Evolutionary conservation across 768 basidiomycete species (phyloP).

Genomic region (Calocybe gangraenosa): DNA sequence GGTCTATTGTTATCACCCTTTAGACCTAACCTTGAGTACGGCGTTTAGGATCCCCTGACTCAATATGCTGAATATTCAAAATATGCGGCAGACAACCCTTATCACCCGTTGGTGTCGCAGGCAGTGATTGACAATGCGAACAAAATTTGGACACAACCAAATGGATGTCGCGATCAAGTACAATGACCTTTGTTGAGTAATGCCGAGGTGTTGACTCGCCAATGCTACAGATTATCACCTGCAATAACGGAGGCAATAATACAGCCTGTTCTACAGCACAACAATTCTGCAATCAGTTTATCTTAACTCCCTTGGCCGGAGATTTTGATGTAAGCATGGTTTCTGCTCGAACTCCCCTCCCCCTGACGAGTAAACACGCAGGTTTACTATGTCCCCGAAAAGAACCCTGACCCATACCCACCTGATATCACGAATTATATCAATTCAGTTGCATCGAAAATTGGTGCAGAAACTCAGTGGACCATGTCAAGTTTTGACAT

Average conservation of each 20-base stretch:
- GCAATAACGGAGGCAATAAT: conserved; percentile 44
- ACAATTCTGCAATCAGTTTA: conserved; percentile 51
- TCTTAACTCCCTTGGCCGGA: conserved; percentile 51
- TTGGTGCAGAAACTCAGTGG: conserved; percentile 45
- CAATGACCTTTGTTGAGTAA: too few species aligned
- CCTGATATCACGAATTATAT: conserved; percentile 34
- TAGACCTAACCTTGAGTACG: too few species aligned
- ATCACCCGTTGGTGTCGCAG: conserved; percentile 47
- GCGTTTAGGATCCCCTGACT: conserved; percentile 31
- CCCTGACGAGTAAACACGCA: conserved; percentile 4
- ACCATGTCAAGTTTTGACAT: conserved; percentile 34
- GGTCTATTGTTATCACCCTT: conserved; percentile 5
- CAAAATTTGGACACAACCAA: conserved; percentile 33
- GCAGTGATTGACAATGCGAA: conserved; percentile 39
- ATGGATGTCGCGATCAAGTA: conserved; percentile 51
- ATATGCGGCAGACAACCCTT: conserved; percentile 54
- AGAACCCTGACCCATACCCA: conserved; percentile 47
- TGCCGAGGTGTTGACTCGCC: too few species aligned
- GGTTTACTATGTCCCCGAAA: conserved; percentile 47
- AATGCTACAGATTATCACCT: conserved; percentile 23
- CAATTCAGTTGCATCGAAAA: conserved; percentile 26
- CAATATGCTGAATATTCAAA: conserved; percentile 58
- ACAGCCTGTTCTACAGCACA: conserved; percentile 54
- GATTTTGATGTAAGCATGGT: conserved; percentile 39
- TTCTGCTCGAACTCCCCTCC: too few species aligned